Evolutionary conservation across 1,139 yeast species (phyloP).

Genomic region (Suhomyces bribrorum): DNA sequence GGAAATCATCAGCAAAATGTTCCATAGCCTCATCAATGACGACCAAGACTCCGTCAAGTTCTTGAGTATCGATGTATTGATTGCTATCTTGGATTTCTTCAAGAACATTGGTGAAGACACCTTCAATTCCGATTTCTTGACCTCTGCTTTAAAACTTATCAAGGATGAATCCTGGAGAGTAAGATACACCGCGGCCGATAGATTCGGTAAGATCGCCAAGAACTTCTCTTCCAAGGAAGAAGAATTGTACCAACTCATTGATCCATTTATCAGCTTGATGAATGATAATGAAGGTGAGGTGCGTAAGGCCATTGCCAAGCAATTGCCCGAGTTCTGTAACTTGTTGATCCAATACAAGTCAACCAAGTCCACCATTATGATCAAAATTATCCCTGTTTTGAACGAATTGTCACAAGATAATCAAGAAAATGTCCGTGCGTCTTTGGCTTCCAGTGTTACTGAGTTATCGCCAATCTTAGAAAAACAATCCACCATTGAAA

Average conservation of each 20-base stretch:
- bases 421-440: constrained; percentile 89
- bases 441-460: constrained; percentile 86
- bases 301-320: constrained; percentile 90
- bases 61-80: constrained; percentile 82
- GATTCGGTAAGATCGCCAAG: constrained; percentile 72
- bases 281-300: constrained; percentile 97
- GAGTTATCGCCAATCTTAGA: constrained; percentile 85
- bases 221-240: constrained; percentile 59
- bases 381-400: constrained; percentile 79
- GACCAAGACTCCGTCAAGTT: constrained; percentile 95
- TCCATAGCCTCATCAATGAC: constrained; percentile 75
- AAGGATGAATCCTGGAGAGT: constrained; percentile 98
- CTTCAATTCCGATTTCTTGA: constrained; percentile 62
- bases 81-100: constrained; percentile 68
- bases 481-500: constrained; percentile 79
- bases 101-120: constrained; percentile 55
- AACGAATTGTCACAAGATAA: constrained; percentile 86
- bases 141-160: constrained; percentile 62
- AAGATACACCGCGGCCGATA: constrained; percentile 94
- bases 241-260: constrained; percentile 58
- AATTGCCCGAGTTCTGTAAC: constrained; percentile 77
- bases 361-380: constrained; percentile 57
- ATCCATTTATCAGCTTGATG: constrained; percentile 73
- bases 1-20: constrained; percentile 79
- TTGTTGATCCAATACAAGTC: constrained; percentile 46